Evolutionary conservation across 2,329 filamentous ascomycete genomes (phyloP).

Genomic region (Monosporascus sp.): DNA sequence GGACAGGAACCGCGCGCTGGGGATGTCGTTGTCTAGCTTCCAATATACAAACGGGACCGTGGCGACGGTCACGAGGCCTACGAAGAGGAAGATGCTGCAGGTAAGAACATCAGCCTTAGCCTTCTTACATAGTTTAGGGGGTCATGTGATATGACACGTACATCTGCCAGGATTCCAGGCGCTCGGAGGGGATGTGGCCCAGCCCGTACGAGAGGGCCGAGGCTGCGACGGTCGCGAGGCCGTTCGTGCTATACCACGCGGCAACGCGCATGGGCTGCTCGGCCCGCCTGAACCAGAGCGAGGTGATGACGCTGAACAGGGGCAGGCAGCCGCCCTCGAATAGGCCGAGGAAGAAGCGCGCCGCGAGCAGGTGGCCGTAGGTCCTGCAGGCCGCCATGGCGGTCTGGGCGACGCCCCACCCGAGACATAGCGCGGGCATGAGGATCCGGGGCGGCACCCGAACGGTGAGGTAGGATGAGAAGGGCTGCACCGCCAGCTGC

Average conservation of each 20-base stretch:
- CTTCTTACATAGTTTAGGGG: neutral
- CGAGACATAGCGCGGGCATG: constrained; percentile 43
- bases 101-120: neutral
- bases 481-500: constrained; percentile 47
- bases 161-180: constrained; percentile 35
- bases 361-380: constrained; percentile 44
- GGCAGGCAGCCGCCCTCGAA: constrained; percentile 48
- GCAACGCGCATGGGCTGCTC: constrained; percentile 54
- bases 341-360: constrained; percentile 51
- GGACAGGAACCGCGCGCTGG: constrained; percentile 51
- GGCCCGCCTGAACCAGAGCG: constrained; percentile 57
- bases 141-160: constrained; percentile 9
- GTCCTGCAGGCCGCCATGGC: constrained; percentile 47
- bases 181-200: constrained; percentile 46
- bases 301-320: constrained; percentile 51
- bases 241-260: constrained; percentile 58
- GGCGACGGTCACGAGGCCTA: constrained; percentile 54
- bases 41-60: constrained; percentile 55
- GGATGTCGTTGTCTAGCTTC: constrained; percentile 54
- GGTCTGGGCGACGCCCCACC: constrained; percentile 46
- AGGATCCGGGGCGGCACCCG: constrained; percentile 58
- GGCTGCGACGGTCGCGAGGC: constrained; percentile 47
- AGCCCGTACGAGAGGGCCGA: constrained; percentile 40
- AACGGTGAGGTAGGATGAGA: constrained; percentile 49
- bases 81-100: constrained; percentile 52